phyloP scores from a whole-genome alignment of 2,329 filamentous ascomycete genomes.

The Waltergamsia citrina region DNA sequence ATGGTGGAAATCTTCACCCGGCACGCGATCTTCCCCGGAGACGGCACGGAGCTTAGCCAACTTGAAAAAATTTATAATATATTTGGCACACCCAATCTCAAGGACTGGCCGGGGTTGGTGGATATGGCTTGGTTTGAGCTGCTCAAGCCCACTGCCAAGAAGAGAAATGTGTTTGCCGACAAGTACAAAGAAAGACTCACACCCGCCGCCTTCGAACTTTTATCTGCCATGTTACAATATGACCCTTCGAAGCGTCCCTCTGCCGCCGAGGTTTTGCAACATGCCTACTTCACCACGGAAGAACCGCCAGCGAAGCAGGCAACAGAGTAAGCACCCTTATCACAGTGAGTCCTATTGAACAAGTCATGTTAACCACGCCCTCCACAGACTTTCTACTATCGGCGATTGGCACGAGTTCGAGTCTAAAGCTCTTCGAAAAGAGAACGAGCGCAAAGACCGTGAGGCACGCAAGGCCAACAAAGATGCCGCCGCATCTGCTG shows the following conservation, averaged over 20 bases:
- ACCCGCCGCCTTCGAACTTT: slow-evolving; percentile 71
- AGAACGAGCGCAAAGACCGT: slow-evolving; percentile 62
- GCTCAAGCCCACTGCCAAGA: slow-evolving; percentile 66
- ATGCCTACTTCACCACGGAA: slow-evolving; percentile 82
- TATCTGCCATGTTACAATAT: slow-evolving; percentile 79
- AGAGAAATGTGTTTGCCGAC: slow-evolving; percentile 68
- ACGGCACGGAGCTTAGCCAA: slow-evolving; percentile 92
- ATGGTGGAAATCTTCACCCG: slow-evolving; percentile 94
- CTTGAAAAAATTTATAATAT: slow-evolving; percentile 94
- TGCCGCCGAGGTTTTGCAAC: slow-evolving; percentile 73
- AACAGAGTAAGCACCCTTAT: slow-evolving; percentile 54
- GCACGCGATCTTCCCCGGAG: slow-evolving; percentile 88
- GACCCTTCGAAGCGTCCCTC: slow-evolving; percentile 78
- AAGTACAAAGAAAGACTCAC: slow-evolving; percentile 73
- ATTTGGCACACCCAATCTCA: slow-evolving; percentile 75
- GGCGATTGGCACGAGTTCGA: slow-evolving; percentile 99
- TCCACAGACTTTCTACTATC: slow-evolving; percentile 58
- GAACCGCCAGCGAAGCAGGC: slow-evolving; percentile 70
- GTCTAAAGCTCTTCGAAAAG: slow-evolving; percentile 85
- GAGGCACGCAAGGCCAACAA: slow-evolving; percentile 39
- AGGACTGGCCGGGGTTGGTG: slow-evolving; percentile 81
- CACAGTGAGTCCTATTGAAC: not conserved
- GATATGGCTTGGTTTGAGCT: slow-evolving; percentile 98
- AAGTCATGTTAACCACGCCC: not conserved
- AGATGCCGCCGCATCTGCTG: slow-evolving; percentile 17